phyloP scores from a whole-genome alignment of 257 asterid genomes.

The Solanum pimpinellifolium region DNA sequence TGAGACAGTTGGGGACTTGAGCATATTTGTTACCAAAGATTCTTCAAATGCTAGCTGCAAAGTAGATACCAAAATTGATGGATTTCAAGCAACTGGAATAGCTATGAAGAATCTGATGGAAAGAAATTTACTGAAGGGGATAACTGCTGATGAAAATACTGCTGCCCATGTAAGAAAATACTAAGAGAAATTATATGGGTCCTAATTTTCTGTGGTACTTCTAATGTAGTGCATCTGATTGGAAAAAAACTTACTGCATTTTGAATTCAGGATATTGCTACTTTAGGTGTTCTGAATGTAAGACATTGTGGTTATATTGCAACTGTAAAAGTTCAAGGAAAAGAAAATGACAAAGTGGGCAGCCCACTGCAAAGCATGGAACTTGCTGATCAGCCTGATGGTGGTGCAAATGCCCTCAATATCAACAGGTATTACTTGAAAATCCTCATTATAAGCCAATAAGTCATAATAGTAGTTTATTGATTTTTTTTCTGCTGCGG shows the following conservation, averaged over 20 bases:
- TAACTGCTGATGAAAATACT: slow-evolving; percentile 91
- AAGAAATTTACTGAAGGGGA: slow-evolving; percentile 89
- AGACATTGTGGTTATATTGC: slow-evolving; percentile 76
- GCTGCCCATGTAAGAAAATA: slow-evolving; percentile 76
- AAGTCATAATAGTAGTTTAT: background rate
- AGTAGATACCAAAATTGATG: slow-evolving; percentile 86
- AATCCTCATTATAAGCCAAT: background rate
- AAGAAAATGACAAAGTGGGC: slow-evolving; percentile 26
- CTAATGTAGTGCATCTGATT: background rate
- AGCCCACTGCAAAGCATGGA: slow-evolving; percentile 45
- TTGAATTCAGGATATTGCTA: slow-evolving; percentile 67
- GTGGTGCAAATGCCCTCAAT: slow-evolving; percentile 97
- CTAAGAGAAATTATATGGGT: background rate
- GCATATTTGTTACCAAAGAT: slow-evolving; percentile 62
- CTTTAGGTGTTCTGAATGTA: slow-evolving; percentile 69
- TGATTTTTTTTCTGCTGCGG: background rate
- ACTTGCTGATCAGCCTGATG: slow-evolving; percentile 85
- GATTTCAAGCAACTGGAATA: slow-evolving; percentile 59
- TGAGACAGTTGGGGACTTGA: slow-evolving; percentile 75
- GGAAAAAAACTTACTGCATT: background rate
- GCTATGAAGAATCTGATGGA: slow-evolving; percentile 57
- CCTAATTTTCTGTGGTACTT: background rate
- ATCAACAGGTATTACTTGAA: slow-evolving; percentile 56
- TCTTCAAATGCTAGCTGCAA: slow-evolving; percentile 77
- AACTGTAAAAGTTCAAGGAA: slow-evolving; percentile 70